phyloP scores from a whole-genome alignment of 306 rosid genomes.

The Cucurbita moschata region DNA sequence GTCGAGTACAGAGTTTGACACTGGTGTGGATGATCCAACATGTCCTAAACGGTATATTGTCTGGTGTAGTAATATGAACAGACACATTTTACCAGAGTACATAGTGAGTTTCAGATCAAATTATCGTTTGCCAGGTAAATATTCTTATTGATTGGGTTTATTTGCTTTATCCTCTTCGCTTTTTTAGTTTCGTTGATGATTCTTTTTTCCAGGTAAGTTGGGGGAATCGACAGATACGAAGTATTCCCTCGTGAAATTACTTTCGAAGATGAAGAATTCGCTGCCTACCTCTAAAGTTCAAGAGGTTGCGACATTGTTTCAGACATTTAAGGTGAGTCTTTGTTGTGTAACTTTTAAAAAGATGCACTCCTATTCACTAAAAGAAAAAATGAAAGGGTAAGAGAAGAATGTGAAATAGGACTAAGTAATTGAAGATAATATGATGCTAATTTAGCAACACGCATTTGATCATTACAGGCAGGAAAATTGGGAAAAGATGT shows the following conservation, averaged over 20 bases:
- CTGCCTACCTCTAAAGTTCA: conserved; percentile 29
- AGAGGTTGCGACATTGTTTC: conserved; percentile 16
- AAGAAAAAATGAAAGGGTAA: background rate
- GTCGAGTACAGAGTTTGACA: conserved; percentile 33
- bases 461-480: conserved; percentile 23
- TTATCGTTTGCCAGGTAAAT: conserved; percentile 14
- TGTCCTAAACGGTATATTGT: conserved; percentile 43
- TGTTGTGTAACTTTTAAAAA: background rate
- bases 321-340: conserved; percentile 16
- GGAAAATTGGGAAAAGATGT: conserved; percentile 19
- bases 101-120: conserved; percentile 42
- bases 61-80: conserved; percentile 41
- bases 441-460: background rate
- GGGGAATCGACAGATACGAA: background rate
- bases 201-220: conserved; percentile 15
- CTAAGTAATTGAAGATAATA: background rate
- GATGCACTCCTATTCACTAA: background rate
- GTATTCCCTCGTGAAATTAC: conserved; percentile 11
- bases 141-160: background rate
- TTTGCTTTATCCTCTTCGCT: background rate
- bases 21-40: conserved; percentile 35
- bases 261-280: conserved; percentile 23
- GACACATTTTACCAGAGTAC: conserved; percentile 38
- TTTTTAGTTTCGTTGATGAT: background rate
- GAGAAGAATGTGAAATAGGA: background rate